Base-by-base conservation (phyloP, 345 rosid genomes). In the Melastoma malabathricum region DNA sequence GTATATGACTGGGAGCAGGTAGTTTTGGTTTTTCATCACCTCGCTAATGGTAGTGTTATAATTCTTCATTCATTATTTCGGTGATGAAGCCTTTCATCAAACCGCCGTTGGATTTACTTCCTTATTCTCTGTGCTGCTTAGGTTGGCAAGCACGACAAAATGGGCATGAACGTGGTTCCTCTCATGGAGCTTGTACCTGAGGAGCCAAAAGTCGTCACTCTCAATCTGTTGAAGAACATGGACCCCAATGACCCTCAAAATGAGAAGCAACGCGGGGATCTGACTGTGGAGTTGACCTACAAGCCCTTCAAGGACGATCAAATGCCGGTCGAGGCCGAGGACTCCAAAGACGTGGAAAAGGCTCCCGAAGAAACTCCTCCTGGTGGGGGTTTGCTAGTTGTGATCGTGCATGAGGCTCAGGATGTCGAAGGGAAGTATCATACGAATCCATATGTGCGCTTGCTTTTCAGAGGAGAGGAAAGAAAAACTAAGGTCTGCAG, bases 1-100 rank as follows among this genome's bases (percentile, higher is more conserved):
- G 82, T 87, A 45, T 88, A 72, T 67, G 95, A 92, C 41, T 92
- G 94, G 99, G 95, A 92, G 56, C 83, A 92, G 95, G 97, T 85
- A 71, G 18, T 20, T 46, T n/a, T n/a, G n/a, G n/a, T n/a, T 29
- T 29, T 29, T 29, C 38, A 29, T 29, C 38, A 4, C 38, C 6
- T 29, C 38, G 6, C n/a, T n/a, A n/a, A 29, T 29, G 6, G 38
- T 29, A 6, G 9, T 5, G 38, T 29, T 29, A 29, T 29, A 10
- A 29, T 29, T 29, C 9, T 29, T 5, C 9, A 29, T 29, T 29
- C 5, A 5, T 29, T 10, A 5, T 29, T 29, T 29, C 9, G 5
- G 9, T 29, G 8, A 29, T 10, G 6, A 4, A 29, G 38, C 8
- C 38, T 29, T 29, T 29, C 38, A 29, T 29, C 9, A 29, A 29